Evolutionary conservation across 2,329 filamentous ascomycete species (phyloP).

Genomic region (Teratosphaeria viscida): DNA sequence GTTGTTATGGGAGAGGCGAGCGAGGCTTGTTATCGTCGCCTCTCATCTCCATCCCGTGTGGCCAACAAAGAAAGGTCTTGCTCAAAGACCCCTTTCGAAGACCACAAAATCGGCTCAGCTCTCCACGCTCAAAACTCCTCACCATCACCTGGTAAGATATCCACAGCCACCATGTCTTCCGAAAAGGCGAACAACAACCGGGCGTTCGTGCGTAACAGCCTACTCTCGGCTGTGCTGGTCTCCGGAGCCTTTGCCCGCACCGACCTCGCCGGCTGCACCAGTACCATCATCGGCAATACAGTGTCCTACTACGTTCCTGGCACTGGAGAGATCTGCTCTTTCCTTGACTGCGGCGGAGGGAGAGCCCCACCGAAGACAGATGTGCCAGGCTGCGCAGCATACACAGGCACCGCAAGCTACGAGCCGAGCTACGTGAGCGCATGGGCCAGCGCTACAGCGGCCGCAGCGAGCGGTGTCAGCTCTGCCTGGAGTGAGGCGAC

Average conservation of each 20-base stretch:
- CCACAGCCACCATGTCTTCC: constrained; percentile 15
- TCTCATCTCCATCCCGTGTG: background rate
- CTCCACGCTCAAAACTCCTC: background rate
- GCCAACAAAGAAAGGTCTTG: background rate
- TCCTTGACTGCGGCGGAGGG: constrained; percentile 58
- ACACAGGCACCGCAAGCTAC: constrained; percentile 47
- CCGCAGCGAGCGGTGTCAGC: constrained; percentile 5
- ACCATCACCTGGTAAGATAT: background rate
- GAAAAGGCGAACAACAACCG: background rate
- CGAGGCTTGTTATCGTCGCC: background rate
- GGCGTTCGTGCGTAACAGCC: background rate
- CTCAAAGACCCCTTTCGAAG: background rate
- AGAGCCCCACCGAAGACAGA: constrained; percentile 52
- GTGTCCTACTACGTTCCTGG: constrained; percentile 51
- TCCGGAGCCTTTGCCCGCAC: constrained; percentile 25
- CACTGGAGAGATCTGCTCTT: constrained; percentile 53
- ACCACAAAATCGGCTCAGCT: background rate
- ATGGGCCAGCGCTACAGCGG: constrained; percentile 11
- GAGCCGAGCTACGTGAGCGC: constrained; percentile 39
- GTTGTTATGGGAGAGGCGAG: background rate
- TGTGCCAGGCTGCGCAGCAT: constrained; percentile 49
- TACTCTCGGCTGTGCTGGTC: constrained; percentile 20
- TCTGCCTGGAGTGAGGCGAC: constrained; percentile 1
- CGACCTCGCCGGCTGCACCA: constrained; percentile 36
- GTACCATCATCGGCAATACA: constrained; percentile 34